A percentile compares a stretch with the other conserved stretches of the same genome.
phyloP scores from a whole-genome alignment of 2,329 filamentous ascomycete species.

The Diaporthe destruens region DNA sequence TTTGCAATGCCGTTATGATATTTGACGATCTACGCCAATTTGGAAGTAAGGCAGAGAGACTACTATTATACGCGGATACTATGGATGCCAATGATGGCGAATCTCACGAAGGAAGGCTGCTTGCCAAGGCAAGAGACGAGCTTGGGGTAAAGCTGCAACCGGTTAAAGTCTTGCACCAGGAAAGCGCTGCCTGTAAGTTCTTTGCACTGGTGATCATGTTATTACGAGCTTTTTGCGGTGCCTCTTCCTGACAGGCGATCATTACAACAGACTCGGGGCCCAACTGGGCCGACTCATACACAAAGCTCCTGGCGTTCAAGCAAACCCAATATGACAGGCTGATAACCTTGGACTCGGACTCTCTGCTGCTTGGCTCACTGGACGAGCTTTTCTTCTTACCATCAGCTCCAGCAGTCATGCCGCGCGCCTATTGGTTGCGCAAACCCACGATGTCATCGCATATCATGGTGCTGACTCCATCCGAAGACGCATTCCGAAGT shows the following conservation, averaged over 20 bases:
- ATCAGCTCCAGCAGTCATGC: conserved; percentile 71
- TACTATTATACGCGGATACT: conserved; percentile 23
- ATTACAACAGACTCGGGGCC: conserved; percentile 19
- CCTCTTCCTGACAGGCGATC: neutral
- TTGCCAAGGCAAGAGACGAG: conserved; percentile 28
- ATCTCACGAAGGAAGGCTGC: conserved; percentile 24
- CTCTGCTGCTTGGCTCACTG: conserved; percentile 71
- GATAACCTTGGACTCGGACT: conserved; percentile 71
- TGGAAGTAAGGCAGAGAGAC: conserved; percentile 23
- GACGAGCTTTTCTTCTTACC: conserved; percentile 80
- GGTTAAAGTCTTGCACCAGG: conserved; percentile 26
- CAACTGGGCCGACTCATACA: conserved; percentile 72
- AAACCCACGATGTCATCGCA: conserved; percentile 69
- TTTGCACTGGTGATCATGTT: accelerated
- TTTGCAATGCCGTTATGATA: conserved; percentile 32
- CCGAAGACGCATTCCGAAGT: conserved; percentile 60
- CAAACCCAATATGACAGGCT: conserved; percentile 69
- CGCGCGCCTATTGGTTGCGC: conserved; percentile 78
- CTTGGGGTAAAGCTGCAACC: conserved; percentile 32
- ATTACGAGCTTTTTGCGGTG: neutral
- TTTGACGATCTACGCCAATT: conserved; percentile 22
- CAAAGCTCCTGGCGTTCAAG: conserved; percentile 77
- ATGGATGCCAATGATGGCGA: neutral
- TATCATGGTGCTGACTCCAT: conserved; percentile 73
- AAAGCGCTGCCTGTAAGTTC: conserved; percentile 28